These are phyloP conservation scores for Cystobasidium onofrii DNA, from an alignment of 768 basidiomycete genomes.

Conservation along the genomic window DNA sequence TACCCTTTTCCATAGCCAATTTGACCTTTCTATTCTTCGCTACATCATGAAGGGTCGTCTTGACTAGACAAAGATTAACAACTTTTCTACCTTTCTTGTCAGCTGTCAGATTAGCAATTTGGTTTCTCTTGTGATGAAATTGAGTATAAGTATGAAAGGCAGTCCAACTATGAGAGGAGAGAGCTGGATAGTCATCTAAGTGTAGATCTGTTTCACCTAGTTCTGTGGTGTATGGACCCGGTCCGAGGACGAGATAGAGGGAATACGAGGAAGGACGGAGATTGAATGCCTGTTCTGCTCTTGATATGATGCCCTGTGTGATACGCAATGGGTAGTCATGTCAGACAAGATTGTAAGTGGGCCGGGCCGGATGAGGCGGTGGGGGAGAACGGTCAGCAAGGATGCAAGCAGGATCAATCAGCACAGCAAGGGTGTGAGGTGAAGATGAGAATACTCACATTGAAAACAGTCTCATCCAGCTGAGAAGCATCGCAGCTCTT, in stretches of 20 bases:
- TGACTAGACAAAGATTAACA: conserved; percentile 10
- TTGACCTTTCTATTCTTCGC: background rate
- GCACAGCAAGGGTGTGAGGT: background rate
- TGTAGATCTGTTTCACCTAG: conserved; percentile 9
- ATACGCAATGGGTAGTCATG: background rate
- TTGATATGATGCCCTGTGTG: conserved; percentile 22
- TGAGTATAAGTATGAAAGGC: background rate
- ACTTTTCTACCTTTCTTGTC: conserved; percentile 24
- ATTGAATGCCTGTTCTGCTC: conserved; percentile 27
- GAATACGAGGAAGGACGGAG: background rate
- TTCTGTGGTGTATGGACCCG: background rate
- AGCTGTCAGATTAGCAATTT: background rate
- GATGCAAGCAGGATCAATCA: background rate
- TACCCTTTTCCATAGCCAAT: background rate
- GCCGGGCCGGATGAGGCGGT: background rate
- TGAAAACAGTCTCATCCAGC: conserved; percentile 24
- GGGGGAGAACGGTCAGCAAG: too few relatives aligned
- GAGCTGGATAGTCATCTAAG: conserved; percentile 1
- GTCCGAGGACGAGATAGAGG: conserved; percentile 8
- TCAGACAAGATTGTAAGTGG: background rate
- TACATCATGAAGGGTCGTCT: background rate
- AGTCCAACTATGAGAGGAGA: background rate
- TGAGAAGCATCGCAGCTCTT: background rate
- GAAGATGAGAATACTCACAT: conserved; percentile 16
- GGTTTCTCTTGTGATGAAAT: background rate